Conservation (phyloP, 2,329 filamentous ascomycete species). For the Fusarium xyrophilum region DNA sequence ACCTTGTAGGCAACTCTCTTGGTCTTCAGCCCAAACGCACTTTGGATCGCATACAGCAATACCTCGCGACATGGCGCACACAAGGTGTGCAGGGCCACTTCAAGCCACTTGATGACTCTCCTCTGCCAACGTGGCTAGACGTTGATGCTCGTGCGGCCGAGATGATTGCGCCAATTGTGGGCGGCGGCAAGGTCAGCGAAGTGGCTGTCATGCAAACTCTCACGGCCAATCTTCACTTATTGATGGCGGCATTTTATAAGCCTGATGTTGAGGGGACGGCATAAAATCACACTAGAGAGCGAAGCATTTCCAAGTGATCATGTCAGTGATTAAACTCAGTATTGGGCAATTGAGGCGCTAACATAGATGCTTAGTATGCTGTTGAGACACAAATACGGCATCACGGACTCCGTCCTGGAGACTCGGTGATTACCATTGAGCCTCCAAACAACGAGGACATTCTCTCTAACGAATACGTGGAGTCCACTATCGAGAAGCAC, state of each 20-base stretch:
- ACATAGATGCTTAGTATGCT: slow-evolving; percentile 63
- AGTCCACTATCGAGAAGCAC: slow-evolving; percentile 75
- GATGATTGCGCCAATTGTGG: slow-evolving; percentile 73
- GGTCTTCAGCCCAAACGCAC: slow-evolving; percentile 73
- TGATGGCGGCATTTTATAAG: slow-evolving; percentile 82
- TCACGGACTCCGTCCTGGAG: slow-evolving; percentile 68
- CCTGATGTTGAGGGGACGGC: slow-evolving; percentile 62
- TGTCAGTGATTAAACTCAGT: slow-evolving; percentile 48
- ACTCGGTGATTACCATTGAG: slow-evolving; percentile 74
- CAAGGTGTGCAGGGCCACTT: slow-evolving; percentile 86
- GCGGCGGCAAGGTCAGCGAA: slow-evolving; percentile 72
- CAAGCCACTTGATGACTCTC: slow-evolving; percentile 68
- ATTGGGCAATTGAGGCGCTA: not conserved
- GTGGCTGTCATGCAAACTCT: slow-evolving; percentile 85
- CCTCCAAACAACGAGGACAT: slow-evolving; percentile 59
- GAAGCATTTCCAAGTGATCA: slow-evolving; percentile 88
- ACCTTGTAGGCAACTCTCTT: slow-evolving; percentile 85
- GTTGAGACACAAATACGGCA: slow-evolving; percentile 77
- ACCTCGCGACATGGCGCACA: slow-evolving; percentile 78
- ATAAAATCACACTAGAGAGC: slow-evolving; percentile 81
- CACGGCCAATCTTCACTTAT: slow-evolving; percentile 77
- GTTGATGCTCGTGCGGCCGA: slow-evolving; percentile 72
- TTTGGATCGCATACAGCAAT: slow-evolving; percentile 68
- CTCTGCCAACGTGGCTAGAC: slow-evolving; percentile 74
- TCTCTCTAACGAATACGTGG: slow-evolving; percentile 71